phyloP scores from a whole-genome alignment of 2,329 filamentous ascomycete species.

The Didymella lethalis region DNA sequence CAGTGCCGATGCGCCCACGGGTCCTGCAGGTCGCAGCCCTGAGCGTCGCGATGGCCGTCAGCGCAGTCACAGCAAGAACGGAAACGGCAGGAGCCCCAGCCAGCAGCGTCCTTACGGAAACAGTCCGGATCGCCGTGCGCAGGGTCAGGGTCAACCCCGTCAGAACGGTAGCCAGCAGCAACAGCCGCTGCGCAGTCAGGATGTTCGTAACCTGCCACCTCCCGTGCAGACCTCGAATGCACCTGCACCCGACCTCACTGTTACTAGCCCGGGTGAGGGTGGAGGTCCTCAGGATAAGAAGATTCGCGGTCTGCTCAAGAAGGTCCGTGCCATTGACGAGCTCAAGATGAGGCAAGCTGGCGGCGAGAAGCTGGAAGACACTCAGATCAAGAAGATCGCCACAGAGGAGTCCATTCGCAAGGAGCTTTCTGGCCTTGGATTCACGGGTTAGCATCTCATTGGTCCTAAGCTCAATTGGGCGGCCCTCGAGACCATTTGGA shows the following conservation, averaged over 20 bases:
- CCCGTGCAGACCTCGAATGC: conserved; percentile 46
- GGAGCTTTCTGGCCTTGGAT: conserved; percentile 74
- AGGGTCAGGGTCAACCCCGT: conserved; percentile 35
- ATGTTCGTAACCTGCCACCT: conserved; percentile 26
- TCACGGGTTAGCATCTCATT: conserved; percentile 32
- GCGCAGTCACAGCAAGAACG: conserved; percentile 58
- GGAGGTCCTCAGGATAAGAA: conserved; percentile 89
- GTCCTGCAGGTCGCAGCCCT: conserved; percentile 63
- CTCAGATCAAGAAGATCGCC: conserved; percentile 96
- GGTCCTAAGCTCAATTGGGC: conserved; percentile 14
- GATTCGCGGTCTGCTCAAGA: conserved; percentile 90
- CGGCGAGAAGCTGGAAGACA: conserved; percentile 97
- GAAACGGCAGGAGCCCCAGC: conserved; percentile 40
- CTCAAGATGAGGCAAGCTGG: conserved; percentile 94
- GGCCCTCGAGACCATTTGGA: neutral
- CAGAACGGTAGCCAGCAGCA: conserved; percentile 36
- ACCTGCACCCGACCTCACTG: conserved; percentile 59
- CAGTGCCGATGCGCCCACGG: conserved; percentile 41
- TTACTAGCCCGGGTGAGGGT: conserved; percentile 63
- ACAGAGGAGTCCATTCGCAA: conserved; percentile 85
- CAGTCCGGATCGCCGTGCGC: conserved; percentile 41
- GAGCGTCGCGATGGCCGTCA: conserved; percentile 68
- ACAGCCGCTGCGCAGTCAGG: conserved; percentile 35
- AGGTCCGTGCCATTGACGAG: conserved; percentile 96
- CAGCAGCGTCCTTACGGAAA: conserved; percentile 46